Evolutionary conservation across 495 filamentous ascomycete genomes (phyloP).

Genomic region (Hypoxylon lienhwacheense): DNA sequence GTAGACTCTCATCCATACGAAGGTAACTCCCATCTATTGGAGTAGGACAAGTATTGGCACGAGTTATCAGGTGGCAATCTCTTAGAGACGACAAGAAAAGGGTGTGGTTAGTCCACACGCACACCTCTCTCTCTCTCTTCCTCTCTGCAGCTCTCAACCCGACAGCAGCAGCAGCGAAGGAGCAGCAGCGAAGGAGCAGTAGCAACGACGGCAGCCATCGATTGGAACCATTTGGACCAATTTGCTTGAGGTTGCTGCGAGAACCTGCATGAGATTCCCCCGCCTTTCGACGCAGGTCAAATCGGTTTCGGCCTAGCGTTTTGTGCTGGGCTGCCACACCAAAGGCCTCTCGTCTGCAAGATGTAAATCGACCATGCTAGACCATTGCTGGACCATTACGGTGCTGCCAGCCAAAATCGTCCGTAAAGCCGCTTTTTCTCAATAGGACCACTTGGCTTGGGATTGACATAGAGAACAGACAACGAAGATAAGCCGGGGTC

Average conservation of each 20-base stretch:
- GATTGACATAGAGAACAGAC: constrained; percentile 10
- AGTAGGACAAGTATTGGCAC: constrained; percentile 23
- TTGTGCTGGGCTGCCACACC: constrained; percentile 23
- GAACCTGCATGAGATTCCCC: constrained; percentile 37
- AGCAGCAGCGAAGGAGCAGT: too few species aligned
- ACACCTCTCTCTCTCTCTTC: too few species aligned
- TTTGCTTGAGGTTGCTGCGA: constrained; percentile 27
- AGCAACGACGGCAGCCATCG: constrained; percentile 26
- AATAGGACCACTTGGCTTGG: constrained; percentile 28
- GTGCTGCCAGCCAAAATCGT: constrained; percentile 26
- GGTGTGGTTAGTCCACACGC: constrained; percentile 30
- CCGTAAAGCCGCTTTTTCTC: constrained; percentile 13
- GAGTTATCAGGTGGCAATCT: constrained; percentile 26
- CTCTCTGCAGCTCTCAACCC: constrained; percentile 17
- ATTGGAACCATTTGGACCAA: constrained; percentile 36
- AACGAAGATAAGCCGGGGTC: constrained; percentile 4
- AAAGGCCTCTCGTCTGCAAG: constrained; percentile 15
- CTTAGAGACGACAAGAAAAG: constrained; percentile 17
- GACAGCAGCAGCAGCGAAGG: too few species aligned
- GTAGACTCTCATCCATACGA: constrained; percentile 20
- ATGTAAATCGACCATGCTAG: constrained; percentile 33
- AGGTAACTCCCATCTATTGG: constrained; percentile 21
- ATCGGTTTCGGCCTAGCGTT: constrained; percentile 33
- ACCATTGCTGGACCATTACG: constrained; percentile 34
- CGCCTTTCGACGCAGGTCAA: constrained; percentile 36